These are phyloP conservation scores for Penicillium silybi DNA, from an alignment of 495 filamentous ascomycete species.

Conservation along the genomic window DNA sequence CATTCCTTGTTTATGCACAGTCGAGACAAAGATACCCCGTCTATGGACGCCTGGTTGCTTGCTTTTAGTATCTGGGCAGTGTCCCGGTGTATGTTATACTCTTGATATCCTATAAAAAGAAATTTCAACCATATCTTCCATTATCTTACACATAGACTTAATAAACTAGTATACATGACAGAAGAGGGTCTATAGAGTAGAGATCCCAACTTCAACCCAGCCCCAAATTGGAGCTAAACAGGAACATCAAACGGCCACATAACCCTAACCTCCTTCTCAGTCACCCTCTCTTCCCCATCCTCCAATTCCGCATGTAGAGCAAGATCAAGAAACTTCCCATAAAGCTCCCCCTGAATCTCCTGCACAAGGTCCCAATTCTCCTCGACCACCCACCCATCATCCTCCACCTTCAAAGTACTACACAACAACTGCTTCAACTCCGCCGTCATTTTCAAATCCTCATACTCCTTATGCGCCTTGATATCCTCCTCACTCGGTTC, in stretches of 20 bases:
- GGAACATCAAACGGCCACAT: not conserved
- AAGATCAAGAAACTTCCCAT: not conserved
- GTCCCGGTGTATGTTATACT: not conserved
- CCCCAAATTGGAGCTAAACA: not conserved
- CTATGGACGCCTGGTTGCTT: not conserved
- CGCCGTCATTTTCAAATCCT: not conserved
- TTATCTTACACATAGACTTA: not conserved
- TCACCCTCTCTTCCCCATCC: not conserved
- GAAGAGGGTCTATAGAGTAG: not conserved
- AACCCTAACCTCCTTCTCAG: not conserved
- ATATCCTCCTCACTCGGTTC: not conserved
- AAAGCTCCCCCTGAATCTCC: not conserved
- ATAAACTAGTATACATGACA: not conserved
- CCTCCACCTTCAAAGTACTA: not conserved
- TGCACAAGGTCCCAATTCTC: not conserved
- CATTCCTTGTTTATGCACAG: conserved; percentile 1
- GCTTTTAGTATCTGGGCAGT: not conserved
- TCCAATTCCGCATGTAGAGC: not conserved
- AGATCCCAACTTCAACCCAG: not conserved
- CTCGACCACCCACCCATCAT: not conserved
- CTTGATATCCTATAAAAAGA: not conserved
- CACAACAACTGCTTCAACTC: not conserved
- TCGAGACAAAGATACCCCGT: not conserved
- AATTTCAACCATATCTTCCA: not conserved
- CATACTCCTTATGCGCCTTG: not conserved